Evolutionary conservation across 768 basidiomycete genomes (phyloP), one percentile per base, ranked within the genome.

Genomic region (Suillus placidus): DNA sequence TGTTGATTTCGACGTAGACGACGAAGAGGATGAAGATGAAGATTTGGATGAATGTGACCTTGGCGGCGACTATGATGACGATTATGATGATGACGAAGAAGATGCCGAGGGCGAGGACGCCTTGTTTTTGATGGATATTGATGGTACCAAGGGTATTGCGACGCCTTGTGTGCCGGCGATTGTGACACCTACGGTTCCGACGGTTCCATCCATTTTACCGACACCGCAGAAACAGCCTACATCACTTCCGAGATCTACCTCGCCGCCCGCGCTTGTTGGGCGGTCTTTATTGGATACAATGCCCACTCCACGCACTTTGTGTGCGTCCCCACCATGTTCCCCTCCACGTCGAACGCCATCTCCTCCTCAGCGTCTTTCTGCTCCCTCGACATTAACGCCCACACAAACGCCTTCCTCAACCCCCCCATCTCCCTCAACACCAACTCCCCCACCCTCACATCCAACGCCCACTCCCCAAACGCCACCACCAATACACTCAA

Each of bases 41-140:
- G 66, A 75, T 10, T 73, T 77, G 10, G 74, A 77, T 20, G 76
- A 76, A 0, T 73, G 77, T 6, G 74, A 77, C 7, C 7, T 63
- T 16, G 64, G 18, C 0, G 74, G 67, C 2, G 54, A 12, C 1
- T 68, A 67, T 20, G 37, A 63, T 5, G 71, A 60, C 6, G 67
- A 65, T 2, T 69, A 71, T 32, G 65, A 57, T 43, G 72, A 77
- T 13, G 60, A 62, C 0, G 64, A 63, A 13, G 55, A 68, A 1
- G 69, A 71, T 4, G 66, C 64, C 10, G 75, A 70, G 3, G 66
- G 67, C 16, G 62, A 62, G 8, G 55, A 51, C 14, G 12, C 12
- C 12, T n/a, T 55, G 55, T 51, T 55, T 38, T n/a, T 12, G 14
- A 58, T 55, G 34, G 4, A 37, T 70, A 55, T 40, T 9, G 58